phyloP scores from a whole-genome alignment of 805 yeast genomes.

The Candida sithepensis region DNA sequence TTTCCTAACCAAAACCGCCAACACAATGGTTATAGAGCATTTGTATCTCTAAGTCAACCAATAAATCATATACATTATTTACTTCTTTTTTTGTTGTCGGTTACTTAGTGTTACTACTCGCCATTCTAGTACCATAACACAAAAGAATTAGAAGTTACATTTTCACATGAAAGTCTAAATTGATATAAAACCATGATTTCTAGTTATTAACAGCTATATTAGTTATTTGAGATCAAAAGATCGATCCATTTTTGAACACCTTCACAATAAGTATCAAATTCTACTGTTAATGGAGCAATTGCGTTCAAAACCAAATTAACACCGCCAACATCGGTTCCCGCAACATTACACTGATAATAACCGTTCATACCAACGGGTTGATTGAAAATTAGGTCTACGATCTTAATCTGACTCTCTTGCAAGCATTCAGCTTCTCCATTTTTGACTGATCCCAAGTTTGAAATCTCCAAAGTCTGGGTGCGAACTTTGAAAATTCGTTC shows the following conservation, averaged over 20 bases:
- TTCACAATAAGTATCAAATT: conserved; percentile 3
- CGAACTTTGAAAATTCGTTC: conserved; percentile 1
- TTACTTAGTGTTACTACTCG: too few species aligned
- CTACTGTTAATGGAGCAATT: conserved; percentile 2
- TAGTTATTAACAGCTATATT: too few species aligned
- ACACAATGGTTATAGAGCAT: too few species aligned
- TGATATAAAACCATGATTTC: too few species aligned
- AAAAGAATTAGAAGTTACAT: too few species aligned
- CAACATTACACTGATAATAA: conserved; percentile 15
- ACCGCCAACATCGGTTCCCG: conserved; percentile 16
- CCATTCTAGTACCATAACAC: too few species aligned
- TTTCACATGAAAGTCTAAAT: too few species aligned
- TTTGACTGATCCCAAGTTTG: conserved; percentile 18
- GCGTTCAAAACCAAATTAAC: conserved; percentile 12
- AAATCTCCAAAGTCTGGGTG: conserved; percentile 14
- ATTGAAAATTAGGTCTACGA: conserved; percentile 15
- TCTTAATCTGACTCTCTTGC: conserved; percentile 1
- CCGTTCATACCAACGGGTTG: conserved; percentile 14
- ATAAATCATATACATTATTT: too few species aligned
- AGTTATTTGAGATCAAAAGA: background rate
- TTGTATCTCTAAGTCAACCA: too few species aligned
- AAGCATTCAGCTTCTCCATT: background rate
- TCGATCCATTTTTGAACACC: conserved; percentile 6
- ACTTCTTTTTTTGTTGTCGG: too few species aligned
- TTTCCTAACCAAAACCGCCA: too few species aligned